Conservation (phyloP, 148 eudicot genomes). For the Persicaria tinctoria region DNA sequence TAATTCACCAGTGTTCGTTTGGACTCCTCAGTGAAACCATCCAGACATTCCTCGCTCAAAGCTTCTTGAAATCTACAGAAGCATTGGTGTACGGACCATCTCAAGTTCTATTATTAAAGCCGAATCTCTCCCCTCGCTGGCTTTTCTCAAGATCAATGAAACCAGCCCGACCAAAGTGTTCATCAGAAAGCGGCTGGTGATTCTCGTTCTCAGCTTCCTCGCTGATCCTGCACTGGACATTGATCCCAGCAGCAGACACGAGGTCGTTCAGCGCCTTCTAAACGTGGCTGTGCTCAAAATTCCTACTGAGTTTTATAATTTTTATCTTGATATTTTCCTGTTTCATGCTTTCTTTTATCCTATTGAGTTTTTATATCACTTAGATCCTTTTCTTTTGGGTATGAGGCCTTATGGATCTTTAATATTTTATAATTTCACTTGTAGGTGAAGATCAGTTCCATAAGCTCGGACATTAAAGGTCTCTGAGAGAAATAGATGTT, state of each 20-base stretch:
- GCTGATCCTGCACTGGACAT: constrained; percentile 32
- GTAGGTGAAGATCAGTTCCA: constrained; percentile 93
- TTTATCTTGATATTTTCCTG: no score
- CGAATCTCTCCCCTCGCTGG: constrained; percentile 15
- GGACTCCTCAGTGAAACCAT: constrained; percentile 41
- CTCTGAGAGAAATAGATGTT: constrained; percentile 98
- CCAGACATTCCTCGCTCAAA: constrained; percentile 23
- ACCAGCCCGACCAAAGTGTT: constrained; percentile 19
- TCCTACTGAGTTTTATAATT: no score
- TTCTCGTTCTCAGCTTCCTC: constrained; percentile 47
- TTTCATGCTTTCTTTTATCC: neutral
- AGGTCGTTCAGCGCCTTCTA: no score
- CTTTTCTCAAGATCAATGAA: constrained; percentile 14
- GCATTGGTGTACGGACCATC: constrained; percentile 43
- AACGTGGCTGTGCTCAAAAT: no score
- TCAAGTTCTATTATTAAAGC: constrained; percentile 34
- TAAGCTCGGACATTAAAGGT: constrained; percentile 97
- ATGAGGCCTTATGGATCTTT: neutral
- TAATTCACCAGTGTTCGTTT: constrained; percentile 35
- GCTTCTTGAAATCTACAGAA: constrained; percentile 41
- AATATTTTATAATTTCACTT: constrained; percentile 10
- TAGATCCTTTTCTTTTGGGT: neutral
- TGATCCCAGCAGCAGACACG: constrained; percentile 33
- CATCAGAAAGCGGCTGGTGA: constrained; percentile 37
- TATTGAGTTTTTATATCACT: constrained; percentile 2